A percentile compares a stretch with the other conserved stretches of the same genome.
Conservation (phyloP, 768 basidiomycete genomes). For the Peribolospora baueri region DNA sequence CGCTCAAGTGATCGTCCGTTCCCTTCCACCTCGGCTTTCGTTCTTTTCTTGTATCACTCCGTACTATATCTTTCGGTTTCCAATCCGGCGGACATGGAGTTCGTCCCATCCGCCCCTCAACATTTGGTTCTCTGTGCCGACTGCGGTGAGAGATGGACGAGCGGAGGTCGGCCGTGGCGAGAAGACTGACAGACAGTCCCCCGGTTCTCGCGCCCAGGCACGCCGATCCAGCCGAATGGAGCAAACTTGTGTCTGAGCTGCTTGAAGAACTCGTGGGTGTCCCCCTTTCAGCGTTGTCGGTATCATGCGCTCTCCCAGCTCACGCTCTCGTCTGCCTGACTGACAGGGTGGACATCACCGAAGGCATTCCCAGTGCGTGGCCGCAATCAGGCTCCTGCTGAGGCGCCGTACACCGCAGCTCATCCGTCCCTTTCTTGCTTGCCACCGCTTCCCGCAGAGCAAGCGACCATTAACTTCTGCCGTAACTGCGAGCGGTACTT, state of each 20-base stretch:
- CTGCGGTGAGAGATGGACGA: too few relatives aligned
- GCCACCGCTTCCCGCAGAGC: neutral
- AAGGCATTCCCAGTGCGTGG: conserved; percentile 46
- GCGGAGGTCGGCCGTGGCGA: too few relatives aligned
- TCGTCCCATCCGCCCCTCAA: too few relatives aligned
- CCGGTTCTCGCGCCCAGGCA: conserved; percentile 26
- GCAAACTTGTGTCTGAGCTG: conserved; percentile 79
- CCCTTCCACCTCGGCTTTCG: too few relatives aligned
- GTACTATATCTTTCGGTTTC: too few relatives aligned
- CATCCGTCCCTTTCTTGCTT: neutral
- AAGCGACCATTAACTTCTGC: conserved; percentile 76
- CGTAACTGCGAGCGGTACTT: conserved; percentile 89
- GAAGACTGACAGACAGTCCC: too few relatives aligned
- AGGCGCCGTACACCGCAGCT: neutral
- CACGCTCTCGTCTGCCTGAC: neutral
- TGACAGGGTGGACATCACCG: conserved; percentile 75
- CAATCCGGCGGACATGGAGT: too few relatives aligned
- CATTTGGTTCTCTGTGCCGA: too few relatives aligned
- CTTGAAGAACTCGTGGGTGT: conserved; percentile 53
- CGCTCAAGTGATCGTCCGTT: too few relatives aligned
- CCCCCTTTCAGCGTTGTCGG: neutral
- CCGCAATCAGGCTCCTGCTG: neutral
- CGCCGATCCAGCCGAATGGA: conserved; percentile 69
- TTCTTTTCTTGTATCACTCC: too few relatives aligned
- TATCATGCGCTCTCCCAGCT: neutral